Conservation (phyloP, 148 eudicot genomes). For the Rhododendron griersonianum region DNA sequence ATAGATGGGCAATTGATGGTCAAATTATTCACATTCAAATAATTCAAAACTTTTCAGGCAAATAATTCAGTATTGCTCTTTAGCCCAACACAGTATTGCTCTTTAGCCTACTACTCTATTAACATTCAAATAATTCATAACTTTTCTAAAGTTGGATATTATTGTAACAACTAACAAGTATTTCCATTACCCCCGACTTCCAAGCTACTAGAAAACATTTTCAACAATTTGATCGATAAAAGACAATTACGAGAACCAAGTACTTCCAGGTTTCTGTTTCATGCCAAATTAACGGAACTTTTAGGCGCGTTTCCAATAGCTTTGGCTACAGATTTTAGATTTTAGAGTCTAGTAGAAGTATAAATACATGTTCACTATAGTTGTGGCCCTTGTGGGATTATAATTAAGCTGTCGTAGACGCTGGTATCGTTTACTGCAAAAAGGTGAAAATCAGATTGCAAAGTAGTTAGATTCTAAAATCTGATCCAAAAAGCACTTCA, state of each 20-base stretch:
- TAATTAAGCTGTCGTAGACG: too few species aligned
- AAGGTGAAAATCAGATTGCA: too few species aligned
- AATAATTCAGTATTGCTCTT: too few species aligned
- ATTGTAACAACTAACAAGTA: background rate
- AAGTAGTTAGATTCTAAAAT: too few species aligned
- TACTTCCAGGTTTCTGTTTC: background rate
- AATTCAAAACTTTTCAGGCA: background rate
- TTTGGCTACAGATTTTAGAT: too few species aligned
- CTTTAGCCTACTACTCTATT: background rate
- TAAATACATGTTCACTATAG: too few species aligned
- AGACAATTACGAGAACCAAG: background rate
- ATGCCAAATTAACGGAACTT: background rate
- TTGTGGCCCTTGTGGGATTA: too few species aligned
- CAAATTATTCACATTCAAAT: background rate
- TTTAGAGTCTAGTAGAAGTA: too few species aligned
- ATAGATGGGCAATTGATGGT: background rate
- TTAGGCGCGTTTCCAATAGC: too few species aligned
- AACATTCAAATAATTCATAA: background rate
- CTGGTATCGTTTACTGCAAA: too few species aligned
- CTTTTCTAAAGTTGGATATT: too few species aligned
- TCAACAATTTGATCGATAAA: background rate
- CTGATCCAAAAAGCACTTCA: too few species aligned
- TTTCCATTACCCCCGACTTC: background rate
- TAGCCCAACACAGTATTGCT: background rate
- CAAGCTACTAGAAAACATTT: background rate